Percentiles rank a stretch among this genome's conserved stretches.
Conservation (phyloP, 495 filamentous ascomycete species). For the Penicillium paxilli region DNA sequence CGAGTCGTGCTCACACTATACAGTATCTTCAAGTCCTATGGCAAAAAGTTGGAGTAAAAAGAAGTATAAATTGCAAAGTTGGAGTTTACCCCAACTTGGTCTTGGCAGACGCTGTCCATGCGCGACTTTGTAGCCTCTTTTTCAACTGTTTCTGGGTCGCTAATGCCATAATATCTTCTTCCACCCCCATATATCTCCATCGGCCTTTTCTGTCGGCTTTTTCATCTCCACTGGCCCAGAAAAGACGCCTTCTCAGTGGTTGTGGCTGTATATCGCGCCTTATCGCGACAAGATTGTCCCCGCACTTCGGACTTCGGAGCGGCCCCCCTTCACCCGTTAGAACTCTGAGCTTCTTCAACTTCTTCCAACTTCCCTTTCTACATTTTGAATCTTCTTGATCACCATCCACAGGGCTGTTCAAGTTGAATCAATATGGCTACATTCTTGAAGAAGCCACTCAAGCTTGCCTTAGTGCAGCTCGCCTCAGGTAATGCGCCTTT, state of each 20-base stretch:
- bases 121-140: neutral
- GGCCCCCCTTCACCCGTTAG: neutral
- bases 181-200: neutral
- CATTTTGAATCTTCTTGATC: neutral
- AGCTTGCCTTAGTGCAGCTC: constrained; percentile 80
- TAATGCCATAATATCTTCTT: neutral
- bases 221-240: neutral
- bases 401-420: no score
- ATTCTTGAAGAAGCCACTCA: constrained; percentile 70
- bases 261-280: neutral
- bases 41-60: neutral
- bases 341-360: neutral
- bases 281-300: constrained; percentile 1
- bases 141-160: neutral
- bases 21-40: no score
- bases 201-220: neutral
- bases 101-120: neutral
- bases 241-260: neutral
- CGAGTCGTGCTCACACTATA: no score
- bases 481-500: constrained; percentile 54
- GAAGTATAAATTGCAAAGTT: neutral
- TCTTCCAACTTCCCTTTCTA: neutral
- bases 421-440: constrained; percentile 46
- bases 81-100: neutral
- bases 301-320: constrained; percentile 5